Conservation (phyloP, 2,329 filamentous ascomycete genomes). For the Periconia digitata region DNA sequence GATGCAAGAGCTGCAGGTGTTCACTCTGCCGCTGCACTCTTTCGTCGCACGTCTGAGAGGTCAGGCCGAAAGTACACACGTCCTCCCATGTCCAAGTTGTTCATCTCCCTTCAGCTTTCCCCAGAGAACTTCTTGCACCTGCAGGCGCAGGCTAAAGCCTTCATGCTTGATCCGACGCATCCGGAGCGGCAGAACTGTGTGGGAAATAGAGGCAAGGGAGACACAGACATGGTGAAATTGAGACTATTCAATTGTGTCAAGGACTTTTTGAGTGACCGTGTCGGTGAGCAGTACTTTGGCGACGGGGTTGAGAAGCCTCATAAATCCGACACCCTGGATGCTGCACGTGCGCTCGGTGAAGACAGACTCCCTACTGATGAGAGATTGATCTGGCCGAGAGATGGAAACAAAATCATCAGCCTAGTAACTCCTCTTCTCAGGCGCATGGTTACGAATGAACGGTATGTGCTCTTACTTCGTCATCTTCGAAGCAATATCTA, state of each 20-base stretch:
- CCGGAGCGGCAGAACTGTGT: slow-evolving; percentile 60
- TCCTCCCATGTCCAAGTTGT: slow-evolving; percentile 60
- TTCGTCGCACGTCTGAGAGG: slow-evolving; percentile 45
- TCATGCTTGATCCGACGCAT: slow-evolving; percentile 58
- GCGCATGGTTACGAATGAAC: slow-evolving; percentile 62
- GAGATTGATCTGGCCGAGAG: slow-evolving; percentile 56
- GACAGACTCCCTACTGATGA: slow-evolving; percentile 38
- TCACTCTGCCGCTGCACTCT: slow-evolving; percentile 56
- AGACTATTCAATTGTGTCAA: slow-evolving; percentile 59
- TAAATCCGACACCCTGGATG: slow-evolving; percentile 35
- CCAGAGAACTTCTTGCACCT: slow-evolving; percentile 59
- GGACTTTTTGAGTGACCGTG: slow-evolving; percentile 54
- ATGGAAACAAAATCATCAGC: slow-evolving; percentile 58
- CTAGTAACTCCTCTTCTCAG: slow-evolving; percentile 59
- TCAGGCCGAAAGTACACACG: slow-evolving; percentile 59
- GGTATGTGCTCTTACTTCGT: slow-evolving; percentile 21
- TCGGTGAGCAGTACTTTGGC: slow-evolving; percentile 56
- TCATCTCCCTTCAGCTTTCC: slow-evolving; percentile 57
- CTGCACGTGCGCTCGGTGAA: slow-evolving; percentile 43
- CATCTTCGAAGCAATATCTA: background rate
- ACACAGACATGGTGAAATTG: slow-evolving; percentile 59
- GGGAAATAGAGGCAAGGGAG: slow-evolving; percentile 57
- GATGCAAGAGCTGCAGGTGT: slow-evolving; percentile 54
- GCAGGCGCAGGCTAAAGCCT: slow-evolving; percentile 58
- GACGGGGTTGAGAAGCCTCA: slow-evolving; percentile 35